phyloP scores from a whole-genome alignment of 1,284 basidiomycete genomes.

The Ceratorhiza oryzae-sativae region DNA sequence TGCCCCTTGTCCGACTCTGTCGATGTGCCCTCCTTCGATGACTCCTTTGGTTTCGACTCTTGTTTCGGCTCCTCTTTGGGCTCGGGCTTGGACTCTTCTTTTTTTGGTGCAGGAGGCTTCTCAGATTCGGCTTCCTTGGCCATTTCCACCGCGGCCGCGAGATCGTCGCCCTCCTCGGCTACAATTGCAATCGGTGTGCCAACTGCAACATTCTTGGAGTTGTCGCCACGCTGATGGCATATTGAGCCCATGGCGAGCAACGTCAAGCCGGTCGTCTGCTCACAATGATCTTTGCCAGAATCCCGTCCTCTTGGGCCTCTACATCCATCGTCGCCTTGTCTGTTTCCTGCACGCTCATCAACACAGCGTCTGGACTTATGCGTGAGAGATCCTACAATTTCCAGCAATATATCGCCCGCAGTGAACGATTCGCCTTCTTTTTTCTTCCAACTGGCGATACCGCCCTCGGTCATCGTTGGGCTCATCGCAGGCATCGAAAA shows the following conservation, averaged over 20 bases:
- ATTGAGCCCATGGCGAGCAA: neutral
- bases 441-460: constrained; percentile 93
- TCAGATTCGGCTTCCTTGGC: constrained; percentile 67
- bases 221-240: constrained; percentile 70
- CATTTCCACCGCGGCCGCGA: constrained; percentile 80
- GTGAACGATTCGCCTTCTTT: constrained; percentile 63
- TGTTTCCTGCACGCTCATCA: constrained; percentile 77
- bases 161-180: constrained; percentile 92
- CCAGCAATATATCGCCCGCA: constrained; percentile 62
- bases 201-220: constrained; percentile 86
- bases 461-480: constrained; percentile 99
- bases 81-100: constrained; percentile 48
- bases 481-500: constrained; percentile 99
- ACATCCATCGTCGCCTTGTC: constrained; percentile 99
- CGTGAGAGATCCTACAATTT: constrained; percentile 83
- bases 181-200: constrained; percentile 89
- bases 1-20: constrained; percentile 52
- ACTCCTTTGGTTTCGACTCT: constrained; percentile 54
- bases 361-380: no score
- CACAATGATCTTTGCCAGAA: constrained; percentile 89
- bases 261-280: constrained; percentile 46
- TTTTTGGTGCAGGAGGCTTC: constrained; percentile 50
- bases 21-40: constrained; percentile 54
- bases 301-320: constrained; percentile 96
- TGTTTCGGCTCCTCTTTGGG: constrained; percentile 54